Evolutionary conservation across 2,329 filamentous ascomycete species (phyloP), one percentile per base, ranked within the genome.

Genomic region (Botrytis elliptica): DNA sequence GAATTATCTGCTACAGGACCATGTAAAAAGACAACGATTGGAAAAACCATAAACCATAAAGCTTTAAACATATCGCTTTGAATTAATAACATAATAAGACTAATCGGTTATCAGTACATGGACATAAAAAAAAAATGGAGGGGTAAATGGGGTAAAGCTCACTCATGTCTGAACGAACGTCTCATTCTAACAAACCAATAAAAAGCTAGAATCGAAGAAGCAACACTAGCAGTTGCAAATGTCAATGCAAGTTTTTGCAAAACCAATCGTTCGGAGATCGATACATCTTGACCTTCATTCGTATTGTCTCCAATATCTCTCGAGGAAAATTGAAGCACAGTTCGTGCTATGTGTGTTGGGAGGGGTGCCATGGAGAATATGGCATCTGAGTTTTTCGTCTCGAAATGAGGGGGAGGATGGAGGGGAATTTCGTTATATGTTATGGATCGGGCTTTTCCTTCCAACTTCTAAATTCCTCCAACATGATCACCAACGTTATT

Each of bases 111-210:
- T 68, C 36, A 70, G 76, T 38, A 62, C 29, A 42, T 49, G 38
- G 74, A 60, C 40, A 55, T 55, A n/a, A 63, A 52, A 46, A n/a
- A n/a, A 63, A 52, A 46, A 46, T 36, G 40, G 29, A 67, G 46
- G 33, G 63, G 40, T 25, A 67, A 22, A 64, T 64, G 42, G 59
- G 33, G 52, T n/a, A 29, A 59, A n/a, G 68, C 88, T 83, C 83
- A 91, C 90, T 91, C 89, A 80, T 94, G 91, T 64, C 92, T 88
- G 81, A 94, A 95, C 76, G 87, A 90, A 79, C 91, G 87, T 77
- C 89, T 87, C 91, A 94, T 94, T 75, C 89, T 86, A 73, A 88
- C 84, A 79, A 95, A 94, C 90, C 91, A 94, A 82, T 91, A 92
- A 59, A 91, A 86, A 3, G 89, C 86, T 44, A 88, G 79, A 10